Evolutionary conservation across 2,329 filamentous ascomycete species (phyloP).

Genomic region (Ophiostoma sp.): DNA sequence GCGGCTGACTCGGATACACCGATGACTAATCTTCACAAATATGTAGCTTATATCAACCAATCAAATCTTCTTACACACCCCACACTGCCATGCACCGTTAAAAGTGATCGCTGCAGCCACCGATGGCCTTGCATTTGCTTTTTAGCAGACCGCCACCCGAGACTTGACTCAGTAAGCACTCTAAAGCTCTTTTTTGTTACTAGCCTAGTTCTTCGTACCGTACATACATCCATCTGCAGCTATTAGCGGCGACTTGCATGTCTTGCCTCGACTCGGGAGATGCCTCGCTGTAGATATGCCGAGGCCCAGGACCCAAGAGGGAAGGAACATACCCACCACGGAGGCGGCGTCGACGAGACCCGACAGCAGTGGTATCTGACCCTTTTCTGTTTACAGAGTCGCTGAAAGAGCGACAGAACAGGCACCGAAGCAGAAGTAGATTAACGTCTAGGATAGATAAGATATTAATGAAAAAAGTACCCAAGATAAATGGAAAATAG

Average conservation of each 20-base stretch:
- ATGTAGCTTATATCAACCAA: neutral
- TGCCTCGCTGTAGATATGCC: neutral
- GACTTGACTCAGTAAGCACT: constrained; percentile 4
- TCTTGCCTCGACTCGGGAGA: neutral
- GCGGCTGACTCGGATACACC: neutral
- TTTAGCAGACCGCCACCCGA: neutral
- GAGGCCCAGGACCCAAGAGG: neutral
- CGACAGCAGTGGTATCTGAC: neutral
- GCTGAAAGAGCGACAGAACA: neutral
- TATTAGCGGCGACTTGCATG: neutral
- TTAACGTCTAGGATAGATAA: neutral
- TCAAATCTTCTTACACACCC: neutral
- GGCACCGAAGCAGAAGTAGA: neutral
- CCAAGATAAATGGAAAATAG: neutral
- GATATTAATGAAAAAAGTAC: neutral
- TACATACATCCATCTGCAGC: neutral
- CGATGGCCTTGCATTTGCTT: constrained; percentile 11
- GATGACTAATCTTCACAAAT: neutral
- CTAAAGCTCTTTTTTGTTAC: neutral
- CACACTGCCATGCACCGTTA: neutral
- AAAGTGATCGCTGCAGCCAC: constrained; percentile 5
- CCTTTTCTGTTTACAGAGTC: neutral
- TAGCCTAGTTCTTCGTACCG: neutral
- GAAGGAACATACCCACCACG: neutral
- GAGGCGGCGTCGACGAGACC: neutral